A percentile compares a stretch with the other conserved stretches of the same genome.
Conservation (phyloP, 208 protist genomes). For the Crithidia bombi region DNA sequence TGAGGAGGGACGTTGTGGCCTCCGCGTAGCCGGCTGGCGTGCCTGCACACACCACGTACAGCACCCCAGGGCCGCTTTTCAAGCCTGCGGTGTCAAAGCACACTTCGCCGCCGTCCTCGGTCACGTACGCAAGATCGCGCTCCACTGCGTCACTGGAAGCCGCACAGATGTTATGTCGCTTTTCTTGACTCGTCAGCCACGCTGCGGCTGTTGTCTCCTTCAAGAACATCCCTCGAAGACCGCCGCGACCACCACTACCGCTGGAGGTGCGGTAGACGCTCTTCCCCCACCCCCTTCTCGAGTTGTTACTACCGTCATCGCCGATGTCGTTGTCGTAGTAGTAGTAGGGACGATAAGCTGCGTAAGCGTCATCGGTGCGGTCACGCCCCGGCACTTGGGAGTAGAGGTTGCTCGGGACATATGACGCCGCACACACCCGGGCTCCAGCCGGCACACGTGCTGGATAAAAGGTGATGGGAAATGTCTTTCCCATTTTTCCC, state of each 20-base stretch:
- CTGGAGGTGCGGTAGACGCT: neutral
- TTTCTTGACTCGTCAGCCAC: slow-evolving; percentile 2
- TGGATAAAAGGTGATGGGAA: neutral
- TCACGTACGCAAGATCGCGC: slow-evolving; percentile 1
- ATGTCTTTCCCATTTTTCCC: neutral
- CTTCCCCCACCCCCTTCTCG: neutral
- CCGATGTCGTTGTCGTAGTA: neutral
- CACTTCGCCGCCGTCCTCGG: slow-evolving; percentile 5
- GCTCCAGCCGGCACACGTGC: slow-evolving; percentile 9
- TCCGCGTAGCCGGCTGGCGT: slow-evolving; percentile 26
- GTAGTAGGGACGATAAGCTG: slow-evolving; percentile 14
- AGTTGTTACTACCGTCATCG: no score
- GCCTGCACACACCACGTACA: slow-evolving; percentile 33
- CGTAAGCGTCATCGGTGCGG: neutral
- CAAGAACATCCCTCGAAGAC: slow-evolving; percentile 24
- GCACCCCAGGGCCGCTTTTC: neutral
- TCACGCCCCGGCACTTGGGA: slow-evolving; percentile 26
- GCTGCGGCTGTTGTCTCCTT: slow-evolving; percentile 7
- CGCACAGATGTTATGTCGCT: slow-evolving; percentile 17
- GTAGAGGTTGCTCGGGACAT: slow-evolving; percentile 30
- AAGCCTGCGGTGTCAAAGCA: slow-evolving; percentile 26
- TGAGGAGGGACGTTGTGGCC: slow-evolving; percentile 14
- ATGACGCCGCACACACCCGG: slow-evolving; percentile 19
- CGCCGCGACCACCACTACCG: neutral
- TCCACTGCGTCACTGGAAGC: neutral